Evolutionary conservation across 2,329 filamentous ascomycete species (phyloP).

Genomic region (Scedosporium minutisporum): DNA sequence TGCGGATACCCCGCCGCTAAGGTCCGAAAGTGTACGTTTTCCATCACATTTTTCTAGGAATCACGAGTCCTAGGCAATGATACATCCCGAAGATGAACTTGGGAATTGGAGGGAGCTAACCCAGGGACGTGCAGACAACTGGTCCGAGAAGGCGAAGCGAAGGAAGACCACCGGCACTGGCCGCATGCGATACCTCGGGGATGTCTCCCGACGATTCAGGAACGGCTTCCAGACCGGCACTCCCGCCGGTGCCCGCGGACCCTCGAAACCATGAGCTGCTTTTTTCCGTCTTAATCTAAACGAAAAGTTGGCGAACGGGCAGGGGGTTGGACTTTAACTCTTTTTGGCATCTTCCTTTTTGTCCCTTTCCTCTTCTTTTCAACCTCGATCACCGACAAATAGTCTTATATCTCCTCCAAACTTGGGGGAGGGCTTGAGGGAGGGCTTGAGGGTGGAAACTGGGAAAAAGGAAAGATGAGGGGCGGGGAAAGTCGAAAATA

Average conservation of each 20-base stretch:
- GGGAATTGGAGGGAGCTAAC: too few species aligned
- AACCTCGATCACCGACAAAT: background rate
- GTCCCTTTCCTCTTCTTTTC: background rate
- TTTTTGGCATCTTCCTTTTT: background rate
- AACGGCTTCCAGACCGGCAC: conserved; percentile 93
- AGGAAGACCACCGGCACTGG: conserved; percentile 98
- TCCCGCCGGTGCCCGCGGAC: conserved; percentile 74
- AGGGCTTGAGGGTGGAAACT: background rate
- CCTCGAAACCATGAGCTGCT: conserved; percentile 16
- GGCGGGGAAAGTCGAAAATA: background rate
- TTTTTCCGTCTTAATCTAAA: background rate
- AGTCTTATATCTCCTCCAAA: background rate
- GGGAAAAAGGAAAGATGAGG: conserved; percentile 1
- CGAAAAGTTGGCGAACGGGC: conserved; percentile 1
- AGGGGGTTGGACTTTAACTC: background rate
- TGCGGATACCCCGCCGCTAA: conserved; percentile 98
- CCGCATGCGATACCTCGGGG: conserved; percentile 91
- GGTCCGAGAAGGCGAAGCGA: conserved; percentile 99
- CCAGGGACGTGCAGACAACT: conserved; percentile 65
- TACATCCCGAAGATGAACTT: too few species aligned
- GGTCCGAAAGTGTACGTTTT: conserved; percentile 90
- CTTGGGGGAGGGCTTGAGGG: too few species aligned
- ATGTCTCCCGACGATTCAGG: conserved; percentile 85
- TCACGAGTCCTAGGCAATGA: too few species aligned
- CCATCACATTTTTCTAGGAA: background rate